These are phyloP conservation scores for Ailanthus altissimus DNA, from an alignment of 345 rosid species.

Conservation along the genomic window DNA sequence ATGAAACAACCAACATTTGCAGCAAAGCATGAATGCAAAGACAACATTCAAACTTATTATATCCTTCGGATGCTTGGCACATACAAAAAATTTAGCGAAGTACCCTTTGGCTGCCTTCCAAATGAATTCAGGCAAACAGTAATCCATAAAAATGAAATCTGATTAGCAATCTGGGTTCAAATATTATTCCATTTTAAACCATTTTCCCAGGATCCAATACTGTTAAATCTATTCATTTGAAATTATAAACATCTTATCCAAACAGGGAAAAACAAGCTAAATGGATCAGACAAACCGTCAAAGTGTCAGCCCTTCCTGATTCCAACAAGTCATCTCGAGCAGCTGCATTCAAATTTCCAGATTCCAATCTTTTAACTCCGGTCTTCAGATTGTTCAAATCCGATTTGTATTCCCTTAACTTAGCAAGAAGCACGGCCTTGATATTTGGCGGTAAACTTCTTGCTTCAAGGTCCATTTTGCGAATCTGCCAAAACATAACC, in stretches of 20 bases:
- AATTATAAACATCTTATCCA: neutral
- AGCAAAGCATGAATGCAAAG: neutral
- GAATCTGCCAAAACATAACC: conserved; percentile 41
- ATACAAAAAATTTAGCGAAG: neutral
- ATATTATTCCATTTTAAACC: neutral
- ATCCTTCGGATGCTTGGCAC: neutral
- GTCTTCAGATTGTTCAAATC: conserved; percentile 82
- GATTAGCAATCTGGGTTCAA: neutral
- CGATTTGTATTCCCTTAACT: conserved; percentile 81
- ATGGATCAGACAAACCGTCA: conserved; percentile 43
- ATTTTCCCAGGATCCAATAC: neutral
- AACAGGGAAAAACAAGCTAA: neutral
- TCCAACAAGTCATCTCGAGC: conserved; percentile 71
- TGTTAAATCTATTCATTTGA: neutral
- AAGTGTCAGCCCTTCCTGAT: conserved; percentile 76
- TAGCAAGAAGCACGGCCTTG: conserved; percentile 71
- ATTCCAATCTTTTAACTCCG: conserved; percentile 62
- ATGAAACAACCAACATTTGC: neutral
- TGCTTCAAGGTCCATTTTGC: conserved; percentile 91
- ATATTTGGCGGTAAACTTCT: conserved; percentile 70
- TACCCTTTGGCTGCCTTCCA: neutral
- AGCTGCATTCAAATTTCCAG: conserved; percentile 53
- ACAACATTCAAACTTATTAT: neutral
- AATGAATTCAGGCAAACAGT: neutral
- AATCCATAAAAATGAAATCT: neutral